These are phyloP conservation scores for Boletus edulis DNA, from an alignment of 768 basidiomycete genomes.

Conservation along the genomic window DNA sequence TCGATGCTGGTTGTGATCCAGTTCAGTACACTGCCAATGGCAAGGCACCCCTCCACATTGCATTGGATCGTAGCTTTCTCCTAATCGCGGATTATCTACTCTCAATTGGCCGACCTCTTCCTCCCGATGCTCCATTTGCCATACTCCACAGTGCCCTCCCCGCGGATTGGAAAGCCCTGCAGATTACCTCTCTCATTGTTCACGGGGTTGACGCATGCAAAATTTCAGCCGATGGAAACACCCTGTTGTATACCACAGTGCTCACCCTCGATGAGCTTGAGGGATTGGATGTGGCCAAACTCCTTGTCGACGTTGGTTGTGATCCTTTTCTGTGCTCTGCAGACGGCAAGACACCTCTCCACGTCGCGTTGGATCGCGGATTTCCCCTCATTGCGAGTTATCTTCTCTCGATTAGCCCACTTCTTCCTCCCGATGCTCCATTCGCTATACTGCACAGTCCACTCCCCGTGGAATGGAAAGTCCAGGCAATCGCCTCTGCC, in stretches of 20 bases:
- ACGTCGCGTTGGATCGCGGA: background rate
- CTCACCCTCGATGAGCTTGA: too few relatives aligned
- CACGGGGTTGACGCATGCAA: background rate
- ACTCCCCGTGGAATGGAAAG: background rate
- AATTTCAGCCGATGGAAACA: background rate
- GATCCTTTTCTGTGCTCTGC: background rate
- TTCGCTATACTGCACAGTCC: background rate
- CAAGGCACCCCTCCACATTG: slow-evolving; percentile 4
- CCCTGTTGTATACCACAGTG: background rate
- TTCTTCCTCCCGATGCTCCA: background rate
- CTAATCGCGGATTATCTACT: background rate
- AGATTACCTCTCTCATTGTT: background rate
- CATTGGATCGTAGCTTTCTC: background rate
- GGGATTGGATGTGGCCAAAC: background rate
- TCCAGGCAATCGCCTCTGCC: background rate
- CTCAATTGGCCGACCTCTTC: background rate
- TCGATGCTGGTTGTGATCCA: slow-evolving; percentile 7
- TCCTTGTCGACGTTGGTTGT: slow-evolving; percentile 7
- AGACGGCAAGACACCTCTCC: background rate
- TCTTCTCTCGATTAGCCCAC: background rate
- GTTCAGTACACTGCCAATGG: background rate
- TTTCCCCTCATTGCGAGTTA: background rate
- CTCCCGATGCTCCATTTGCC: background rate
- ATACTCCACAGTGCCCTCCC: background rate
- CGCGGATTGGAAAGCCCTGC: background rate